A percentile compares a stretch with the other conserved stretches of the same genome.
Conservation (phyloP, 139 green algal genomes). For the Nannochloris sp. region DNA sequence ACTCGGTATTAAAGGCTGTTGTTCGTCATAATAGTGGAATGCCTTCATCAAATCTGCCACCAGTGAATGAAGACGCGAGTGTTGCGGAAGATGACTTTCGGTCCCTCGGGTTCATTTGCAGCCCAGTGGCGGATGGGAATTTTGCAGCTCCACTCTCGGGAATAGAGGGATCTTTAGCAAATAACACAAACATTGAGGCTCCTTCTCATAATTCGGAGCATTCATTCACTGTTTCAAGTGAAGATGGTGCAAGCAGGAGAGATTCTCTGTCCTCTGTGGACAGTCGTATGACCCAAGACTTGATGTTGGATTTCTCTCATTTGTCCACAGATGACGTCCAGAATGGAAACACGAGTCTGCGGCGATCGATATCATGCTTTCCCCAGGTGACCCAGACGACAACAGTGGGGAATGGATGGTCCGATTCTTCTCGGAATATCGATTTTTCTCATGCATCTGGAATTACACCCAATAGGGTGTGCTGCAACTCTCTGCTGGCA, state of each 20-base stretch:
- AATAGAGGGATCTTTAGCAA: no score
- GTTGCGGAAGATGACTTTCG: background rate
- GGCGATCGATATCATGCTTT: constrained; percentile 26
- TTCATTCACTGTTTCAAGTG: no score
- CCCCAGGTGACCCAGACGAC: background rate
- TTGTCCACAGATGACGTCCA: no score
- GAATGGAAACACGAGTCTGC: constrained; percentile 1
- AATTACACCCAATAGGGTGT: constrained; percentile 60
- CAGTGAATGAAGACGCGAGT: background rate
- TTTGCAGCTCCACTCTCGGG: background rate
- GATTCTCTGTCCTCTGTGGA: background rate
- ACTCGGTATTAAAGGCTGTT: background rate
- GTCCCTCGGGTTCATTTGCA: background rate
- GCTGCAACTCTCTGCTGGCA: constrained; percentile 81
- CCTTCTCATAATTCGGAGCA: no score
- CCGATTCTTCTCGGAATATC: constrained; percentile 9
- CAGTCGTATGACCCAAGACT: background rate
- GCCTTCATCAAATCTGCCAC: background rate
- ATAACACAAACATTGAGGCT: no score
- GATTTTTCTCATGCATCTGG: constrained; percentile 29
- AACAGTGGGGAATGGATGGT: background rate
- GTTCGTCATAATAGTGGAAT: background rate
- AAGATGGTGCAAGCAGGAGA: background rate
- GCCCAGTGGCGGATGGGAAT: background rate
- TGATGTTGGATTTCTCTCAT: no score